A percentile compares a stretch with the other conserved stretches of the same genome.
phyloP scores from a whole-genome alignment of 2,329 filamentous ascomycete species.

The Aureobasidium namibiae region DNA sequence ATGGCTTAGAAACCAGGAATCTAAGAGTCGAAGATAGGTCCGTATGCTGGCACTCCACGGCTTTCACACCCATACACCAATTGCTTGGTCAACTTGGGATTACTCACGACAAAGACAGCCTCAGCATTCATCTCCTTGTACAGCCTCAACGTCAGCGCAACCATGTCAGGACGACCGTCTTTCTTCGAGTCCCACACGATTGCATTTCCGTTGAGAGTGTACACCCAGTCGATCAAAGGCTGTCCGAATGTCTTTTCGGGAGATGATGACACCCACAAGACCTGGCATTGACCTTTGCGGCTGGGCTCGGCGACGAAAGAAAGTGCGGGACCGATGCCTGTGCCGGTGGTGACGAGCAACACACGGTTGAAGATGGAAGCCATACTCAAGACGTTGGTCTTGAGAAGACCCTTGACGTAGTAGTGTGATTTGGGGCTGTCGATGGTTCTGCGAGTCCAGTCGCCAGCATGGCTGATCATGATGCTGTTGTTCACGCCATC shows the following conservation, averaged over 20 bases:
- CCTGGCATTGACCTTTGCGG: slow-evolving; percentile 46
- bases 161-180: slow-evolving; percentile 53
- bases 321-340: slow-evolving; percentile 62
- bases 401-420: slow-evolving; percentile 61
- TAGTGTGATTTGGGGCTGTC: slow-evolving; percentile 50
- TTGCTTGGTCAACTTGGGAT: slow-evolving; percentile 57
- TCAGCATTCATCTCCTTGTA: slow-evolving; percentile 44
- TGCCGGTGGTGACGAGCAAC: slow-evolving; percentile 62
- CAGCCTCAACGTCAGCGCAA: slow-evolving; percentile 47
- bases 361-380: slow-evolving; percentile 57
- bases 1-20: not conserved
- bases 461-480: slow-evolving; percentile 63
- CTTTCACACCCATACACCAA: slow-evolving; percentile 62
- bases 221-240: slow-evolving; percentile 31
- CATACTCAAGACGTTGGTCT: slow-evolving; percentile 59
- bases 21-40: slow-evolving; percentile 64
- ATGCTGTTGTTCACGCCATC: slow-evolving; percentile 52
- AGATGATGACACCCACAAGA: slow-evolving; percentile 61
- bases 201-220: slow-evolving; percentile 43
- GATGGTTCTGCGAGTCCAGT: slow-evolving; percentile 63
- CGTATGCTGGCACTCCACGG: slow-evolving; percentile 58
- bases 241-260: slow-evolving; percentile 24
- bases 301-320: slow-evolving; percentile 48
- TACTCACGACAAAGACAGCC: slow-evolving; percentile 66
- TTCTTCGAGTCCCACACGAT: slow-evolving; percentile 52